phyloP scores from a whole-genome alignment of 2,329 filamentous ascomycete genomes.

The Orbilia oligospora region DNA sequence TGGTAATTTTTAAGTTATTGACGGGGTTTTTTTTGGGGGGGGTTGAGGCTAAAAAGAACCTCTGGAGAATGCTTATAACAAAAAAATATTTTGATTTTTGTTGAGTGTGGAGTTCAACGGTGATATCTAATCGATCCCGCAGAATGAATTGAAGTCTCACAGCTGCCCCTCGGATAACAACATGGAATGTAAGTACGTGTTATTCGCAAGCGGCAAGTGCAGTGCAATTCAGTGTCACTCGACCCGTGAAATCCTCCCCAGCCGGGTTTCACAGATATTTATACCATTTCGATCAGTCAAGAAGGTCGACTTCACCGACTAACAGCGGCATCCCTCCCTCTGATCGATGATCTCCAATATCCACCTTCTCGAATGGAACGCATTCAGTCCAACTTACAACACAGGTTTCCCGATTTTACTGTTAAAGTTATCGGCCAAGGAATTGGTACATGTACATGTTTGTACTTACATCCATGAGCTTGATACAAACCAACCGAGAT shows the following conservation, averaged over 20 bases:
- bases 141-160: neutral
- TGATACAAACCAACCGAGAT: slow-evolving; percentile 42
- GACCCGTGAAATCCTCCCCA: slow-evolving; percentile 4
- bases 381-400: too few relatives aligned
- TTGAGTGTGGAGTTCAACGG: neutral
- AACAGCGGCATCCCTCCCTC: slow-evolving; percentile 26
- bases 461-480: slow-evolving; percentile 20
- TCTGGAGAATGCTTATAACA: too few relatives aligned
- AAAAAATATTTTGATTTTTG: too few relatives aligned
- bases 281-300: slow-evolving; percentile 10
- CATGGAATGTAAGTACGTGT: neutral
- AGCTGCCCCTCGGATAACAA: slow-evolving; percentile 9
- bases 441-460: slow-evolving; percentile 1
- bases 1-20: too few relatives aligned
- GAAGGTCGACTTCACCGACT: slow-evolving; percentile 30
- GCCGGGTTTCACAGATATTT: neutral
- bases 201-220: slow-evolving; percentile 8
- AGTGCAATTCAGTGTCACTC: too few relatives aligned
- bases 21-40: too few relatives aligned
- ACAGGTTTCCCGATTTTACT: slow-evolving; percentile 26
- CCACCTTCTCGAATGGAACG: slow-evolving; percentile 40
- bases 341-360: neutral
- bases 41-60: too few relatives aligned
- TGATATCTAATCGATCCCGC: neutral
- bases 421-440: slow-evolving; percentile 29